Base-by-base conservation (phyloP, 1,284 basidiomycete genomes). In the Heliocybe sulcata region DNA sequence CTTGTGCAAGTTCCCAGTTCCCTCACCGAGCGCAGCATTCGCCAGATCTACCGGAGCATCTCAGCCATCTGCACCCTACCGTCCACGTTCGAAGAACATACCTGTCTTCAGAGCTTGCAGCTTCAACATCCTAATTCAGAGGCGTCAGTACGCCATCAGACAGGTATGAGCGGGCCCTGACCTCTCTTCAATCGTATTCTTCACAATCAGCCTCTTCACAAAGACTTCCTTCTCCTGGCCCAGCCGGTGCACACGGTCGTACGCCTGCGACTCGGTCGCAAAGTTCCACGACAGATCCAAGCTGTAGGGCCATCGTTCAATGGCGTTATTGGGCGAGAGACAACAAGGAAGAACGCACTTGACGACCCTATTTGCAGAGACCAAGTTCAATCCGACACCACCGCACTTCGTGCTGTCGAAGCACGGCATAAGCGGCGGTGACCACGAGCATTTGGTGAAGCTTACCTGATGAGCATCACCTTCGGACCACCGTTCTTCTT, bases 271-370 rank as follows among this genome's bases (percentile, higher is more conserved):
- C 61, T 88, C 86, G 0, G 81, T 72, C 0, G 87, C 86, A 56
- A 77, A 83, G 59, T 83, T 84, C 84, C 84, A 87, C n/a, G 80
- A 81, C 25, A 87, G 67, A 63, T 87, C 86, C 72, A 89, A 76
- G 63, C 82, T 85, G 23, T 19, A 47, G 11, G 10, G n/a, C 45
- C n/a, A 25, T 29, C 9, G 9, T 49, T 4, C n/a, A 47, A 25
- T 11, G 10, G 11, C n/a, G 20, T 19, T 11, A 47, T 19, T n/a
- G 19, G 23, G 19, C 45, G 20, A 42, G 33, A 16, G 25, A 27
- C 54, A 35, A 35, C 12, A 16, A 33, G 31, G 2, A 25, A n/a
- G 16, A 6, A 63, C 76, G 54, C 60, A 83, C 82, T 85, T 85
- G 61, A 87, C 71, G 35, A 87, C 78, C 2, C 84, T 80, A 61